Percentiles rank a stretch among this genome's conserved stretches.
These are phyloP conservation scores for Tulasnella calospora DNA, from an alignment of 768 basidiomycete genomes.

Conservation along the genomic window DNA sequence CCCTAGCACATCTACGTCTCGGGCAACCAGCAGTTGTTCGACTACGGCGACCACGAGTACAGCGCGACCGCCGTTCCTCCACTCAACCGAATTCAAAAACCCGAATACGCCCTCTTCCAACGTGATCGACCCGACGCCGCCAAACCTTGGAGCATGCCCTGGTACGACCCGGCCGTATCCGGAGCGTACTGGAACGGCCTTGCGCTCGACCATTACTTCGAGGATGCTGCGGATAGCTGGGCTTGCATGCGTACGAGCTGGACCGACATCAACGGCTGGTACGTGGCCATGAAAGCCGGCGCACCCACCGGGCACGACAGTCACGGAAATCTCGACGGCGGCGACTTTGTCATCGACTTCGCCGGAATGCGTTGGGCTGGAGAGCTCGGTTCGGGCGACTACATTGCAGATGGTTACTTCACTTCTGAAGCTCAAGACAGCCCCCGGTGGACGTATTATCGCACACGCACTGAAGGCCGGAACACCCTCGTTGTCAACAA, in stretches of 20 bases:
- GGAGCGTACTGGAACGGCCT: slow-evolving; percentile 92
- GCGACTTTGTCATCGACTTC: slow-evolving; percentile 93
- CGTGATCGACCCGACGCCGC: slow-evolving; percentile 78
- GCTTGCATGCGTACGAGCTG: slow-evolving; percentile 85
- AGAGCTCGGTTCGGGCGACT: too few species aligned
- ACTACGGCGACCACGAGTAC: slow-evolving; percentile 86
- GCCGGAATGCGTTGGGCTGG: slow-evolving; percentile 81
- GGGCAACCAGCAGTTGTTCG: slow-evolving; percentile 78
- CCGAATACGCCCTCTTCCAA: slow-evolving; percentile 80
- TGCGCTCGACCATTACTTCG: slow-evolving; percentile 77
- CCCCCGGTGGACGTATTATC: too few species aligned
- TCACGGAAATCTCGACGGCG: slow-evolving; percentile 89
- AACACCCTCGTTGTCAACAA: too few species aligned
- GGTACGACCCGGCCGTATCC: slow-evolving; percentile 77
- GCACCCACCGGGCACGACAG: slow-evolving; percentile 77
- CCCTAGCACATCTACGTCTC: slow-evolving; percentile 75
- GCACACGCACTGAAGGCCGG: too few species aligned
- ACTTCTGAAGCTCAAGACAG: too few species aligned
- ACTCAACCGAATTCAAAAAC: slow-evolving; percentile 63
- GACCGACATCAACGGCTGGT: slow-evolving; percentile 83
- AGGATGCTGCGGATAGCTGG: slow-evolving; percentile 72
- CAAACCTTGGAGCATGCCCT: slow-evolving; percentile 81
- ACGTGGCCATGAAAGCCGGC: slow-evolving; percentile 85
- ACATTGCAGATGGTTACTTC: too few species aligned
- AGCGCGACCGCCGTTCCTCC: slow-evolving; percentile 90